Base-by-base conservation (phyloP, 352 stramenopile species). In the Phytophthora nicotianae region DNA sequence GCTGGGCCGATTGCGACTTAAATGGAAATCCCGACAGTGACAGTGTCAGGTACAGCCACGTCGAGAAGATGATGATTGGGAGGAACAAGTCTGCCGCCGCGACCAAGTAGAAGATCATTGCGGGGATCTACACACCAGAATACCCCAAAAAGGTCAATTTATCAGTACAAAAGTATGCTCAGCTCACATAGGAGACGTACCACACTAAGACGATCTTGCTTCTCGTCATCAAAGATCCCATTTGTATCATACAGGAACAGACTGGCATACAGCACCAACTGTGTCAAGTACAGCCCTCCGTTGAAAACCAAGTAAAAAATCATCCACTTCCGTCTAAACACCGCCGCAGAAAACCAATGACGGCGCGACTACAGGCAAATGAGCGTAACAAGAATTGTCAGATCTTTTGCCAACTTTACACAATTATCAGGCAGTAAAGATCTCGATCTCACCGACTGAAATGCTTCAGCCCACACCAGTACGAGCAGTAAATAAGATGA, bases 271-370 rank as follows among this genome's bases (percentile, higher is more conserved):
- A 97, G 71, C 55, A 97, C 71, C 13, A 97, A 54, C 72, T 97
- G 91, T 35, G 81, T 85, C 20, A 91, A 65, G 74, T 97, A 97
- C 14, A 97, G 67, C 26, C 72, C 76, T 27, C 85, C 88, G 68
- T 97, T 97, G 68, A 97, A 97, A 23, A 97, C 77, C 26, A 97
- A 72, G 64, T 97, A 97, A 47, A 94, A 94, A 32, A 97, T 93
- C 82, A 97, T 93, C 84, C 91, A 97, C 17, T 87, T 83, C 9
- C 86, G 82, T 20, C 89, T 82, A 51, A 97, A 97, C 14, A 82
- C 64, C 19, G 79, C 74, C 0, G 90, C 79, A 13, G 88, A 96
- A 49, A 97, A 94, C 91, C 91, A 97, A 62, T 97, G 91, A 46
- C 85, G 81, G 3, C 91, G 85, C 35, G 88, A 96, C 81, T 93